Conservation (phyloP, 1,139 yeast species). For the Suhomyces guaymorum region DNA sequence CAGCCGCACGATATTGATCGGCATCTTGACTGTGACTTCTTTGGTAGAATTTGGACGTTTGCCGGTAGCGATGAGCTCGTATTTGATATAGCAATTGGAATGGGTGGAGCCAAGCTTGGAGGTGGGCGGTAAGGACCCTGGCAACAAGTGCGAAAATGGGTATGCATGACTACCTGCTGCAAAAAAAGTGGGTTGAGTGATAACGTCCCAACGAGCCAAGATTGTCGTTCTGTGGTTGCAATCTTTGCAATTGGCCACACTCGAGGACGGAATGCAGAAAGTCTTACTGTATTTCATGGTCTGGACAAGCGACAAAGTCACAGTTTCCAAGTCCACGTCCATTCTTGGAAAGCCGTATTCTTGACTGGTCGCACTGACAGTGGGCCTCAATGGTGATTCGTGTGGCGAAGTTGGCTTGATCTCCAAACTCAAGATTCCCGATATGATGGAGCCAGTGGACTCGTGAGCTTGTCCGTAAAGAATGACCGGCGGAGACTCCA, state of each 20-base stretch:
- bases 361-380: conserved; percentile 4
- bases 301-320: conserved; percentile 69
- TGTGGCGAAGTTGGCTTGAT: conserved; percentile 10
- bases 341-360: conserved; percentile 6
- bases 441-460: conserved; percentile 81
- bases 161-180: conserved; percentile 74
- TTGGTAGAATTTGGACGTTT: conserved; percentile 22
- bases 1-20: conserved; percentile 76
- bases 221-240: conserved; percentile 59
- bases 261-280: conserved; percentile 53
- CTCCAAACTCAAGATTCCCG: conserved; percentile 60
- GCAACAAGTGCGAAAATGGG: conserved; percentile 90
- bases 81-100: conserved; percentile 59
- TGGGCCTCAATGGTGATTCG: conserved; percentile 6
- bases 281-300: conserved; percentile 66
- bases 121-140: conserved; percentile 89
- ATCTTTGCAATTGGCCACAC: conserved; percentile 53
- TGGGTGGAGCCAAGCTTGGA: conserved; percentile 58
- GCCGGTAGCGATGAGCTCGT: conserved; percentile 68
- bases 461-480: conserved; percentile 78
- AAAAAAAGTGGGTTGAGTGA: conserved; percentile 56
- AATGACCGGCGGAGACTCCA: conserved; percentile 91
- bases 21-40: conserved; percentile 53
- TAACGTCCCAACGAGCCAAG: conserved; percentile 87
- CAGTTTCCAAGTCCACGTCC: conserved; percentile 50